These are phyloP conservation scores for Pichia sorboxylosa DNA, from an alignment of 1,139 yeast genomes.

Conservation along the genomic window DNA sequence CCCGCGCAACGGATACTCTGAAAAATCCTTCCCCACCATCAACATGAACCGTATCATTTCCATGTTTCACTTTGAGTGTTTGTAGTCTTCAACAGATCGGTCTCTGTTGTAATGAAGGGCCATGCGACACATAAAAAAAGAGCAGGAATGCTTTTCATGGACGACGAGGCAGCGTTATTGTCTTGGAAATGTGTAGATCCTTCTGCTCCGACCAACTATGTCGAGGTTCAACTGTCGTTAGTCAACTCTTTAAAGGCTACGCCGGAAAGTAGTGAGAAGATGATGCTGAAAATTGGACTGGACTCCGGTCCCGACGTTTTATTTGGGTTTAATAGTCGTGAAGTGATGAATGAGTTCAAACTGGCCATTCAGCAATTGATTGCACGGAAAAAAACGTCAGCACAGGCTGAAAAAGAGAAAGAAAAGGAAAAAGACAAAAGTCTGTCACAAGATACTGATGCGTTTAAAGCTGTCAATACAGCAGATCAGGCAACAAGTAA, in stretches of 20 bases:
- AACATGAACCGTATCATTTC: too few relatives aligned
- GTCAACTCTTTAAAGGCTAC: conserved; percentile 64
- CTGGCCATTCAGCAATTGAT: conserved; percentile 60
- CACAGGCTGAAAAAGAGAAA: conserved; percentile 5
- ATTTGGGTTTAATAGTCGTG: conserved; percentile 58
- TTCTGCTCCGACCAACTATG: conserved; percentile 32
- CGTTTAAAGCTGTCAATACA: neutral
- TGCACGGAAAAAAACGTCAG: conserved; percentile 46
- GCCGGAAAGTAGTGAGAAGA: conserved; percentile 55
- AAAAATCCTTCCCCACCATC: too few relatives aligned
- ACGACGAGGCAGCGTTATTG: conserved; percentile 60
- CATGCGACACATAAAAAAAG: conserved; percentile 59
- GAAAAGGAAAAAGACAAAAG: neutral
- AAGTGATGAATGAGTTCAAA: conserved; percentile 66
- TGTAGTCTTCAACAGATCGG: too few relatives aligned
- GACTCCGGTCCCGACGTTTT: conserved; percentile 17
- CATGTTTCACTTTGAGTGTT: too few relatives aligned
- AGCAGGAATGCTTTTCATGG: conserved; percentile 53
- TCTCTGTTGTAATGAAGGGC: conserved; percentile 30
- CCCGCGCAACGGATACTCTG: too few relatives aligned
- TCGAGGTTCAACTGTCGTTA: conserved; percentile 40
- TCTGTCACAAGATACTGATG: neutral
- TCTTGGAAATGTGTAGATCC: conserved; percentile 66
- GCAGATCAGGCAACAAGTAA: neutral
- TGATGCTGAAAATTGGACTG: conserved; percentile 52